phyloP scores from a whole-genome alignment of 2,329 filamentous ascomycete species.

The Phoma sp. region DNA sequence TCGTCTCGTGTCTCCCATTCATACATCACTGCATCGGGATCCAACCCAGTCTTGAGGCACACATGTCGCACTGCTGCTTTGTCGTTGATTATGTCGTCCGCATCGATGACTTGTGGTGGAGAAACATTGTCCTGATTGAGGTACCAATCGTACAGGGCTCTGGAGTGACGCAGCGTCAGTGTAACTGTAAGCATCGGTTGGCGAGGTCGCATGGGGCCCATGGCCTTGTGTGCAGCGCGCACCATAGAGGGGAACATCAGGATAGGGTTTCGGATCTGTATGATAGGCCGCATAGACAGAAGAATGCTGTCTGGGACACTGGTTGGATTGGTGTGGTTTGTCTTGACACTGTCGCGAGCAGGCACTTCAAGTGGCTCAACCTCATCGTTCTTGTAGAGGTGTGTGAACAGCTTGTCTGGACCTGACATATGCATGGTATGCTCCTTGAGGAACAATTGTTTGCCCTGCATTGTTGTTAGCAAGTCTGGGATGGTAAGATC shows the following conservation, averaged over 20 bases:
- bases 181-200: neutral
- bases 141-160: constrained; percentile 23
- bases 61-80: constrained; percentile 15
- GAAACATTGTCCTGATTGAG: neutral
- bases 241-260: constrained; percentile 26
- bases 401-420: constrained; percentile 17
- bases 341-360: constrained; percentile 5
- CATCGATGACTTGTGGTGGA: constrained; percentile 20
- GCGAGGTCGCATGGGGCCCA: neutral
- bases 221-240: constrained; percentile 9
- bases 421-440: constrained; percentile 14
- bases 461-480: constrained; percentile 13
- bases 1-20: constrained; percentile 18
- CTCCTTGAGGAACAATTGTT: constrained; percentile 23
- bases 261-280: constrained; percentile 24
- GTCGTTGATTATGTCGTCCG: constrained; percentile 24
- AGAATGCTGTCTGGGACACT: constrained; percentile 22
- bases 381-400: constrained; percentile 5
- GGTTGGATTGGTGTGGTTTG: constrained; percentile 19
- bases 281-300: constrained; percentile 20
- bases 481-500: neutral
- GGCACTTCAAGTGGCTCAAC: constrained; percentile 3
- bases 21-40: constrained; percentile 19
- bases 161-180: constrained; percentile 2
- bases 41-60: constrained; percentile 14